Evolutionary conservation across 768 basidiomycete species (phyloP).

Genomic region (Candolleomyces aberdarensis): DNA sequence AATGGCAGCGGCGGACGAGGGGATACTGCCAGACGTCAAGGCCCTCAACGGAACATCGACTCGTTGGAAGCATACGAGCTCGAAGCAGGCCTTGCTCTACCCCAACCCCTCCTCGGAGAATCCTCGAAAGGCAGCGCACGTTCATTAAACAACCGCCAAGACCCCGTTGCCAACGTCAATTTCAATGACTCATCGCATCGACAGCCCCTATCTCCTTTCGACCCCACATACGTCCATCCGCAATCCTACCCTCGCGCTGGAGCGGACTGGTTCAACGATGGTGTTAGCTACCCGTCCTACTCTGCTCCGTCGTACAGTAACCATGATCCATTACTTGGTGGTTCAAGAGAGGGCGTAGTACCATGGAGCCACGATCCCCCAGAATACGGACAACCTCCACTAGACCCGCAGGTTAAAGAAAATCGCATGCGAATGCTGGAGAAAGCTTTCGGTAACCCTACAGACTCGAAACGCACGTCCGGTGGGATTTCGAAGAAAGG

Average conservation of each 20-base stretch:
- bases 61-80: conserved; percentile 6
- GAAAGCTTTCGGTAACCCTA: conserved; percentile 56
- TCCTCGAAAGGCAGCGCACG: background rate
- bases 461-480: background rate
- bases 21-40: conserved; percentile 4
- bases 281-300: conserved; percentile 24
- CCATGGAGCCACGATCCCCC: conserved; percentile 48
- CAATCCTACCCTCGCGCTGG: conserved; percentile 8
- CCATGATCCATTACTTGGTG: conserved; percentile 10
- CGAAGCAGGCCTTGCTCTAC: conserved; percentile 12
- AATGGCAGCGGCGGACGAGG: conserved; percentile 18
- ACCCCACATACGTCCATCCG: conserved; percentile 22
- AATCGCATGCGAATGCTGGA: conserved; percentile 72
- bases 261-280: conserved; percentile 19
- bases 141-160: background rate
- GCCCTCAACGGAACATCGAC: conserved; percentile 22
- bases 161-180: background rate
- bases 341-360: conserved; percentile 20
- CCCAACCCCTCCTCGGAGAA: background rate
- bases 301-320: conserved; percentile 12
- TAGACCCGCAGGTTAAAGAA: conserved; percentile 56
- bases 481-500: conserved; percentile 12
- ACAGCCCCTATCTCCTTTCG: conserved; percentile 27
- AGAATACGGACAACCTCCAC: conserved; percentile 32
- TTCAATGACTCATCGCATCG: background rate